Evolutionary conservation across 805 yeast species (phyloP), one percentile per base, ranked within the genome.

Genomic region (Lachancea sp.): DNA sequence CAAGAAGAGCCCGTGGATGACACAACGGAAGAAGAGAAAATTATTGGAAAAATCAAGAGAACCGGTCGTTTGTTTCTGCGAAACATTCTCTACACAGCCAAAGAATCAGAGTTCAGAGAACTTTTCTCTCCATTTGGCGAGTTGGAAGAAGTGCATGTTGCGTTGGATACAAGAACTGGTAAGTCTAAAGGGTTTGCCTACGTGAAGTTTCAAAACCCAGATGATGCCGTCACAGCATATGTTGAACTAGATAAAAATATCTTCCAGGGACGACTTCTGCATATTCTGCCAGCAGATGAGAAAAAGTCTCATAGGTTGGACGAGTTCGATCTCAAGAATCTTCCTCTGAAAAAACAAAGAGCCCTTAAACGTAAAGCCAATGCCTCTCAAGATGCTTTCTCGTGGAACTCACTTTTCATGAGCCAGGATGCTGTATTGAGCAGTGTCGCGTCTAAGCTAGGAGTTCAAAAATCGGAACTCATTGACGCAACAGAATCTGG

Each of bases 391-490:
- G 77, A 81, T 41, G 91, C 88, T 56, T 93, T 93, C 66, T 81
- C 90, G 56, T 93, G 99, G 99, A 93, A 90, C 60, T 87, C 98
- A 0, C 73, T 93, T 31, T 93, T 80, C 59, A 79, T 93, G 83
- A 91, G 85, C 60, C 79, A 73, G 45, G 97, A 91, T 68, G 95
- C 98, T 1, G 95, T 93, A 11, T 71, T 93, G 65, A 91, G 88
- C 40, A 82, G 93, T 44, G 93, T 89, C 36, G 96, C 98, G 1
- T 62, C 77, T 7, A 83, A 84, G 56, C 66, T 93, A 66, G 98
- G 98, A 7, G 71, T 93, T 41, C 62, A 80, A 22, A 93, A 91
- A 64, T 73, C 93, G 7, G 87, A 88, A 46, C 73, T 93, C 58
- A 77, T 93, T 49, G 95, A 93, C 63, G 91, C 96, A 1, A 85